Evolutionary conservation across 768 basidiomycete species (phyloP), one percentile per base, ranked within the genome.

Genomic region (Collybia mongolica): DNA sequence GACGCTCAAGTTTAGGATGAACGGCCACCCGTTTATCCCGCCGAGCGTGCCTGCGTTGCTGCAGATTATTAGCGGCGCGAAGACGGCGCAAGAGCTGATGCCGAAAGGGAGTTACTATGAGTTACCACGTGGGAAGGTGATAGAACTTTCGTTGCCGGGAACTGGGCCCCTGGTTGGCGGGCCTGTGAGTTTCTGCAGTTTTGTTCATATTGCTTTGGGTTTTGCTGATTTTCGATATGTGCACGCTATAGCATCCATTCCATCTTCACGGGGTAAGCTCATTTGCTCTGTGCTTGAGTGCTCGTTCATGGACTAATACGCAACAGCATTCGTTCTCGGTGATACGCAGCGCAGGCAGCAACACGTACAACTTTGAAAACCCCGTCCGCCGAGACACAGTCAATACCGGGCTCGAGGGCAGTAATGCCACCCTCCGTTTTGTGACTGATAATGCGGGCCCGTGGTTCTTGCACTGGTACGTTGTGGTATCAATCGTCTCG

Each of bases 391-490:
- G 74, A 11, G 74, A 75, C 45, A 69, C 71, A 9, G 68, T 73
- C 18, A 65, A 58, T 28, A 64, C 61, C 12, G 72, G 72, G 3
- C 22, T 38, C 14, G 40, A 55, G 1, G 56, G 48, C 7, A 69
- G 73, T 53, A 66, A 69, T 14, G 73, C 77, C 18, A 77, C 75
- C 12, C 70, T 88, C 40, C 74, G 82, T 24, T 84, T 82, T 66
- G 58, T 63, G n/a, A 80, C 85, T 1, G 81, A 88, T 61, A 88
- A 86, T 66, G 72, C 83, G 7, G 83, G 83, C 8, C 77, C 79
- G 14, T 82, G 81, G 75, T 62, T 51, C 36, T 19, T 54, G 6
- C 49, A 51, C 22, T 49, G 50, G 45, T 52, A 39, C 17, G 42
- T 44, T 1, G 17, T 37, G 9, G 22, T 26, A 26, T 22, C 18